Conservation (phyloP, 1,139 yeast genomes). For the Pichia inconspicua region DNA sequence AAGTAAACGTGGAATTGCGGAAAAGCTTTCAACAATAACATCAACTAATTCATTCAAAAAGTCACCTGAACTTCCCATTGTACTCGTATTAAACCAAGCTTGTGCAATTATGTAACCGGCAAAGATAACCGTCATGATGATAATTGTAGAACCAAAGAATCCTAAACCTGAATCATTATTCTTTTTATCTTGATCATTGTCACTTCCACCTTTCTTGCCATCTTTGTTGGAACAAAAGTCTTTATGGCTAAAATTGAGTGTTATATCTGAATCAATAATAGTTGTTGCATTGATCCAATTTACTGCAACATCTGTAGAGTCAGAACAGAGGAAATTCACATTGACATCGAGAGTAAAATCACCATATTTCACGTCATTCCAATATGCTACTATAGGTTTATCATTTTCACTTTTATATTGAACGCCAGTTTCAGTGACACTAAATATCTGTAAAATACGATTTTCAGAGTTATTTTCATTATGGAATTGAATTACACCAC, state of each 20-base stretch:
- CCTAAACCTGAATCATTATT: slow-evolving; percentile 44
- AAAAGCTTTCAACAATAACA: slow-evolving; percentile 48
- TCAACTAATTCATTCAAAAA: slow-evolving; percentile 60
- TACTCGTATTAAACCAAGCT: slow-evolving; percentile 66
- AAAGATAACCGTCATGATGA: slow-evolving; percentile 58
- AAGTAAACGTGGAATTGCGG: slow-evolving; percentile 63
- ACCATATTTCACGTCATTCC: slow-evolving; percentile 71
- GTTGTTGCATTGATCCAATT: slow-evolving; percentile 31
- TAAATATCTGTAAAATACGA: slow-evolving; percentile 44
- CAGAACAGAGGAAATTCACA: slow-evolving; percentile 40
- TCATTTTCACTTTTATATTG: slow-evolving; percentile 24
- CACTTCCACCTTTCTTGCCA: slow-evolving; percentile 21
- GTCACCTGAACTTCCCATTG: slow-evolving; percentile 33
- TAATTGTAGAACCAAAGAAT: slow-evolving; percentile 69
- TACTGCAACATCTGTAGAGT: slow-evolving; percentile 31
- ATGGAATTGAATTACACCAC: slow-evolving; percentile 46
- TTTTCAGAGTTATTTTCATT: background rate
- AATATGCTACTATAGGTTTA: slow-evolving; percentile 38
- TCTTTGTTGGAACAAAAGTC: slow-evolving; percentile 33
- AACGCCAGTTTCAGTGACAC: slow-evolving; percentile 36
- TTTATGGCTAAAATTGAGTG: slow-evolving; percentile 13
- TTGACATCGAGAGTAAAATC: slow-evolving; percentile 42
- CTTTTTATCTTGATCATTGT: slow-evolving; percentile 21
- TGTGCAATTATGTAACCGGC: slow-evolving; percentile 70
- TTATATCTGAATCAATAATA: slow-evolving; percentile 28